Evolutionary conservation across 495 filamentous ascomycete genomes (phyloP), one percentile per base, ranked within the genome.

Genomic region (Cudoniella acicularis): DNA sequence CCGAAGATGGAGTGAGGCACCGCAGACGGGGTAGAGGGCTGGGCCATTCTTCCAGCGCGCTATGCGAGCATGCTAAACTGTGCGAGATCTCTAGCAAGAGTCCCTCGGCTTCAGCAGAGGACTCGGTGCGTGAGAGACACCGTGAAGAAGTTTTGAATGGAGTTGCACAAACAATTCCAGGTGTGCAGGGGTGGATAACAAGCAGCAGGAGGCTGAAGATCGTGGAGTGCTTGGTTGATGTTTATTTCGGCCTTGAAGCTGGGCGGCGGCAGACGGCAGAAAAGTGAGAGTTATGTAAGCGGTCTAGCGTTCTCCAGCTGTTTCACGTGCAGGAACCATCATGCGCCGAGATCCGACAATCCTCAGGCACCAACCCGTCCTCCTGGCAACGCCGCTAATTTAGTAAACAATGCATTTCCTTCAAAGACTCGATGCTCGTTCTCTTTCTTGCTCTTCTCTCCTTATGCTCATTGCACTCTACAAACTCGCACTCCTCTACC

Each of bases 401-500:
- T 9, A 20, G 49, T 54, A 55, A 65, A 60, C 57, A 60, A 49
- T 30, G 27, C 2, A 16, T 18, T 10, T 23, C 54, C 56, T 56
- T 54, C 42, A 57, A 57, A 64, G 22, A 42, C 30, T 46, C 22
- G 18, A 22, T 20, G 20, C 18, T 45, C 24, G 23, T 20, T 17
- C 24, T 57, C 46, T 57, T 30, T 61, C 55, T 59, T 47, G 42
- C 42, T 51, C 43, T 57, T 61, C 64, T 67, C 24, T 61, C 43
- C 54, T 61, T 57, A 41, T 59, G 49, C 55, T 54, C 57, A 62
- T 62, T 49, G 57, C 52, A 52, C 50, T 57, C 57, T 65, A 57
- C 63, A 63, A 62, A 57, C 41, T 60, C 63, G 60, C 58, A 66
- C 68, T 61, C 69, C 71, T 75, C 70, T 18, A 49, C 46, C 40